These are phyloP conservation scores for Parachlorella kessleri DNA, from an alignment of 139 green algal species.

Conservation along the genomic window DNA sequence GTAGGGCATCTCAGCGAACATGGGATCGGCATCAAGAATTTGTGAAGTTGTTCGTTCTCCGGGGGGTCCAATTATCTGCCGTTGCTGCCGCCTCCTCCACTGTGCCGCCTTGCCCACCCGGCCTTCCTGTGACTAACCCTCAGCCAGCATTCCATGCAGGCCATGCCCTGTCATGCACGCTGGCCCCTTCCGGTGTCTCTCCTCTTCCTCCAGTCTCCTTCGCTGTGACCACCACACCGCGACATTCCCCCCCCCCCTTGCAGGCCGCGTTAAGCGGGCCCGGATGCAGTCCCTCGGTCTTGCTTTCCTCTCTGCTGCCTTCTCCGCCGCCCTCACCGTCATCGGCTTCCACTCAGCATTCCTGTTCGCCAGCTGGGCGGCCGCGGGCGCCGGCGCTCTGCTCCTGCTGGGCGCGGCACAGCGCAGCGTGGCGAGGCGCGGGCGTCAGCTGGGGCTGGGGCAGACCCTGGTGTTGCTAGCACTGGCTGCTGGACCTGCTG, in stretches of 20 bases:
- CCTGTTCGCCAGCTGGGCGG: slow-evolving; percentile 38
- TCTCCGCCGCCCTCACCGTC: slow-evolving; percentile 18
- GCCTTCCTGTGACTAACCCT: too few relatives aligned
- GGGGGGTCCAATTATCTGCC: too few relatives aligned
- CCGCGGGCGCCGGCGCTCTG: neutral
- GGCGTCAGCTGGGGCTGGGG: neutral
- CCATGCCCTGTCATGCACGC: too few relatives aligned
- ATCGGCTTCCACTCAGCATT: slow-evolving; percentile 34
- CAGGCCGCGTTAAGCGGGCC: neutral
- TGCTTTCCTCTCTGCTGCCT: slow-evolving; percentile 20
- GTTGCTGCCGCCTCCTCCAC: too few relatives aligned
- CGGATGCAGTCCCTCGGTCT: slow-evolving; percentile 4
- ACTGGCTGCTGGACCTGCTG: neutral
- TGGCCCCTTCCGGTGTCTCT: too few relatives aligned
- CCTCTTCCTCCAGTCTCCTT: neutral
- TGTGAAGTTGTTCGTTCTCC: too few relatives aligned
- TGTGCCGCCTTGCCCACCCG: too few relatives aligned
- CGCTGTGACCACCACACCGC: too few relatives aligned
- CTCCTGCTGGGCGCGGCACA: neutral
- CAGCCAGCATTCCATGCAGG: too few relatives aligned
- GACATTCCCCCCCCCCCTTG: neutral
- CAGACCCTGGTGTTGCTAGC: neutral
- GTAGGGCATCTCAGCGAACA: too few relatives aligned
- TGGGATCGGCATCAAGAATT: too few relatives aligned
- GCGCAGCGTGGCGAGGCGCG: neutral